Evolutionary conservation across 2,329 filamentous ascomycete species (phyloP), one percentile per base, ranked within the genome.

Genomic region (Scedosporium boydii): DNA sequence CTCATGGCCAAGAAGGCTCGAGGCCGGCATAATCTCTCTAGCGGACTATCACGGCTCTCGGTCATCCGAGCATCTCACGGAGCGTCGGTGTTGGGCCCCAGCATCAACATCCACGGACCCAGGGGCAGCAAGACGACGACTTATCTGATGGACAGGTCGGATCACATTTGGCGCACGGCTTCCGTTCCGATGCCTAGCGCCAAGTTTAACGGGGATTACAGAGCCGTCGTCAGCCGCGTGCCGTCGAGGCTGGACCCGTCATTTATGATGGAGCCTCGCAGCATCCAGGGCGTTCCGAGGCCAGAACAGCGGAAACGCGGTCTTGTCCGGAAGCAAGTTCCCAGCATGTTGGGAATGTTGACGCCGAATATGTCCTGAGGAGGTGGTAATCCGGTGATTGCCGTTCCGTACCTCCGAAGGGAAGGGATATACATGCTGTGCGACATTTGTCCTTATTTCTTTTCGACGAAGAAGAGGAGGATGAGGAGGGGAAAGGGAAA

Each of bases 241-340:
- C 95, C 95, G 4, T 86, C 90, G 6, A 93, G 90, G 70, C 82
- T 99, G 9, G 95, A 99, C 69, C 83, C 88, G 3, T 84, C 86
- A 14, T 79, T 97, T 57, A 96, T 98, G 91, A 91, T 91, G 72
- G 93, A 97, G 75, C 93, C 93, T 34, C 84, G 93, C 63, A 87
- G 90, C 65, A 93, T 96, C 46, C 91, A 96, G 72, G 93, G 93
- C 42, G 87, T 92, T n/a, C 92, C 92, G 26, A 77, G 84, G 41
- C 79, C 82, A 18, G 82, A 84, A 63, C 78, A 80, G 62, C 77
- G 78, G n/a, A 75, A 75, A 6, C 77, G 77, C 46, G 80, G 80
- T 29, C 73, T 86, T 58, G 69, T 81, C 61, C 73, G 83, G 66
- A 86, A 86, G 70, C 82, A 85, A 68, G 83, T 86, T 26, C 75